Evolutionary conservation across 345 rosid species (phyloP).

Genomic region (Garcia nutans): DNA sequence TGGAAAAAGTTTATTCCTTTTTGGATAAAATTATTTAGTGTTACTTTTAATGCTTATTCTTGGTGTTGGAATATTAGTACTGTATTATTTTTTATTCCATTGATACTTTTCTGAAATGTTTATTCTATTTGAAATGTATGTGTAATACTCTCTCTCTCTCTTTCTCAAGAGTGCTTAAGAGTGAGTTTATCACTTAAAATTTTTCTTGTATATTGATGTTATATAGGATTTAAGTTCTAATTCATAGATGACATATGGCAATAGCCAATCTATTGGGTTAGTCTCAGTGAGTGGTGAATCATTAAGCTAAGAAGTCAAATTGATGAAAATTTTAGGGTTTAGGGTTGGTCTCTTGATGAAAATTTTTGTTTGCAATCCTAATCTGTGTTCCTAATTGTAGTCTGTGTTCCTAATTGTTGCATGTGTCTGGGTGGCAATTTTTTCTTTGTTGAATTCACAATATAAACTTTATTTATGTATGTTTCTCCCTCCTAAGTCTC

Average conservation of each 20-base stretch:
- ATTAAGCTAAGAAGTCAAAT: not conserved
- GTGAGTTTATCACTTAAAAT: too few species aligned
- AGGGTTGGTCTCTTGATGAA: not conserved
- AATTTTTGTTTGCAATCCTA: not conserved
- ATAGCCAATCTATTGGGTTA: not conserved
- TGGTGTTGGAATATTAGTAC: not conserved
- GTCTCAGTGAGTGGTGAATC: not conserved
- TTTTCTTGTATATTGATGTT: not conserved
- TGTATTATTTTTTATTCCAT: not conserved
- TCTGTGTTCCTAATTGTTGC: not conserved
- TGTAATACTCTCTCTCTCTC: not conserved
- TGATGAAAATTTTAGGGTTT: too few species aligned
- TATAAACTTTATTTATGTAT: not conserved
- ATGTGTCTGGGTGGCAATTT: not conserved
- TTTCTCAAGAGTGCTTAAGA: not conserved
- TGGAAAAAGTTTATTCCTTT: not conserved
- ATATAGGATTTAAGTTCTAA: not conserved
- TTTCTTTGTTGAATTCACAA: not conserved
- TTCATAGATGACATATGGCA: not conserved
- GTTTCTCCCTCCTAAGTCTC: not conserved
- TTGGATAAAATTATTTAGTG: not conserved
- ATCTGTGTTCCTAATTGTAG: not conserved
- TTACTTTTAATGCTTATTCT: not conserved
- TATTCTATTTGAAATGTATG: not conserved
- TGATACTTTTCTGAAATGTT: not conserved